A percentile compares a stretch with the other conserved stretches of the same genome.
Evolutionary conservation across 306 rosid species (phyloP).

Genomic region (Cucurbita pepo): DNA sequence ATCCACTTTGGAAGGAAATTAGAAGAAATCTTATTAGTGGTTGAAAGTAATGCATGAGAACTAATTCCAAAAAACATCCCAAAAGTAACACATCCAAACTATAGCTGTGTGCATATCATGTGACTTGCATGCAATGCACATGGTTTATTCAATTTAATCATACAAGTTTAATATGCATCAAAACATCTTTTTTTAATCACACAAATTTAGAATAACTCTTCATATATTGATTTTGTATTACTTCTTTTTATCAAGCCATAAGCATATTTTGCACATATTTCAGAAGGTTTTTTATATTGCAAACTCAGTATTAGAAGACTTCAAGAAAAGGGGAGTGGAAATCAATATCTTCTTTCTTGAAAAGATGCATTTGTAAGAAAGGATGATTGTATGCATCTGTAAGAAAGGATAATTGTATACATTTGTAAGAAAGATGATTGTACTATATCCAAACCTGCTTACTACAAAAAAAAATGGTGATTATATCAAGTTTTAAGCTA

Average conservation of each 20-base stretch:
- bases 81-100: not conserved
- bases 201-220: not conserved
- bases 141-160: not conserved
- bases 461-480: not conserved
- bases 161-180: not conserved
- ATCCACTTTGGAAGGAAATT: not conserved
- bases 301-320: not conserved
- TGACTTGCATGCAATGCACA: not conserved
- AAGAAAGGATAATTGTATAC: too few relatives aligned
- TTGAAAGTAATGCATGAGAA: not conserved
- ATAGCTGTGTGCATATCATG: not conserved
- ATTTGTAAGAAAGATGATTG: too few relatives aligned
- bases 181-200: not conserved
- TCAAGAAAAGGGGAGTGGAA: not conserved
- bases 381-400: not conserved
- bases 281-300: not conserved
- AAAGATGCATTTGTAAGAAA: not conserved
- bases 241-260: not conserved
- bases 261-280: not conserved
- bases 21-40: not conserved
- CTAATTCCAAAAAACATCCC: not conserved
- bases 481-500: not conserved
- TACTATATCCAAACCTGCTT: too few relatives aligned
- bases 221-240: not conserved
- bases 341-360: not conserved